These are phyloP conservation scores for Podospora conica DNA, from an alignment of 495 filamentous ascomycete species.

Conservation along the genomic window DNA sequence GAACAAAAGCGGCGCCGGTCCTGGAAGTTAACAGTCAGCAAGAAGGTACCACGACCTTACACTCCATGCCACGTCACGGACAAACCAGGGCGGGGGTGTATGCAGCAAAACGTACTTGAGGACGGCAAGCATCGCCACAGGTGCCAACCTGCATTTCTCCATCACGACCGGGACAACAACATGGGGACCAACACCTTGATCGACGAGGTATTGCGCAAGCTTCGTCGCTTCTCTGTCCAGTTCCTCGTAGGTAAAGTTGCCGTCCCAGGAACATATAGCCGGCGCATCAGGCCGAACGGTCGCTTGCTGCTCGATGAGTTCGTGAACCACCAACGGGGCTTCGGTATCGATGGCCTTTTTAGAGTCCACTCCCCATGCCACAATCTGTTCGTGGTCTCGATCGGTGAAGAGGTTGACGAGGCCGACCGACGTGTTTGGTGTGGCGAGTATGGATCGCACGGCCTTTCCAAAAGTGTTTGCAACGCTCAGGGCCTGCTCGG, in stretches of 20 bases:
- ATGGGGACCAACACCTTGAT: slow-evolving; percentile 36
- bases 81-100: too few relatives aligned
- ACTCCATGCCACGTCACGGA: too few relatives aligned
- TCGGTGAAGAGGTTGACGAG: slow-evolving; percentile 40
- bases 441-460: slow-evolving; percentile 35
- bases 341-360: slow-evolving; percentile 15
- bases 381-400: slow-evolving; percentile 38
- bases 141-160: slow-evolving; percentile 39
- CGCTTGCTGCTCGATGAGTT: slow-evolving; percentile 32
- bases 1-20: slow-evolving; percentile 40
- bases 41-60: not conserved
- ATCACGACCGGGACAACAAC: slow-evolving; percentile 42
- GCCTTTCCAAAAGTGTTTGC: slow-evolving; percentile 40
- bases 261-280: slow-evolving; percentile 43
- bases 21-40: slow-evolving; percentile 16
- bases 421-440: slow-evolving; percentile 29
- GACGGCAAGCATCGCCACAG: slow-evolving; percentile 43
- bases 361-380: slow-evolving; percentile 33
- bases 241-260: slow-evolving; percentile 35
- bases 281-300: slow-evolving; percentile 31
- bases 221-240: slow-evolving; percentile 34
- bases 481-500: slow-evolving; percentile 35
- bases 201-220: slow-evolving; percentile 37
- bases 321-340: slow-evolving; percentile 28
- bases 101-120: slow-evolving; percentile 33